phyloP scores from a whole-genome alignment of 345 rosid genomes.

The Eucalyptus polybractea region DNA sequence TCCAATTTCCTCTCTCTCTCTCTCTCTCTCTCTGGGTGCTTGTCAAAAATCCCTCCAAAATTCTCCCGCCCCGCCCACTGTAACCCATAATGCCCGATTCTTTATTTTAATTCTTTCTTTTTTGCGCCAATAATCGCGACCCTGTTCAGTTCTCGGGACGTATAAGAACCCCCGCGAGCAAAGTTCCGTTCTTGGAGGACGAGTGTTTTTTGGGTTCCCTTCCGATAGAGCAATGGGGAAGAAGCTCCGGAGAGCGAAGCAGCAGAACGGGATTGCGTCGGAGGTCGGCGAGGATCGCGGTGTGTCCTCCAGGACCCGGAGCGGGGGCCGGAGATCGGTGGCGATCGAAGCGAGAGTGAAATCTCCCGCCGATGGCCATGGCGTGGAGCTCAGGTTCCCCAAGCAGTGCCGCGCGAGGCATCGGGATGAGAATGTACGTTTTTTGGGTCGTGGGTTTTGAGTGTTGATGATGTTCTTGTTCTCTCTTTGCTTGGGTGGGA shows the following conservation, averaged over 20 bases:
- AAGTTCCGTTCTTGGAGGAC: not conserved
- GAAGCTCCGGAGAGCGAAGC: not conserved
- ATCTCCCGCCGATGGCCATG: not conserved
- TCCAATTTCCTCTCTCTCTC: not conserved
- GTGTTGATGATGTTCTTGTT: not conserved
- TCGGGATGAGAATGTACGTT: not conserved
- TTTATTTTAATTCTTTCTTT: not conserved
- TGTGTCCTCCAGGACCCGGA: not conserved
- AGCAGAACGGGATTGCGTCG: not conserved
- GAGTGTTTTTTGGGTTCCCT: not conserved
- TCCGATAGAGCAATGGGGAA: not conserved
- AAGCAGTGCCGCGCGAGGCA: not conserved
- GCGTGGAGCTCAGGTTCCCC: not conserved
- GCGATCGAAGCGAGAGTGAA: not conserved
- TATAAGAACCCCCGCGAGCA: not conserved
- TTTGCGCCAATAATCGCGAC: not conserved
- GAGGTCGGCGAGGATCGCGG: not conserved
- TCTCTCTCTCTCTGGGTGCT: not conserved
- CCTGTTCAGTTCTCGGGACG: not conserved
- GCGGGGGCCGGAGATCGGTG: not conserved
- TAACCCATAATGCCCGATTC: not conserved
- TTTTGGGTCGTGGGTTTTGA: not conserved
- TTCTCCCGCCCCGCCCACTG: conserved; percentile 1
- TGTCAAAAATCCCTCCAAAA: not conserved
- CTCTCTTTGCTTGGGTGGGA: not conserved